phyloP scores from a whole-genome alignment of 2,329 filamentous ascomycete genomes.

The Ophiocordyceps australis region DNA sequence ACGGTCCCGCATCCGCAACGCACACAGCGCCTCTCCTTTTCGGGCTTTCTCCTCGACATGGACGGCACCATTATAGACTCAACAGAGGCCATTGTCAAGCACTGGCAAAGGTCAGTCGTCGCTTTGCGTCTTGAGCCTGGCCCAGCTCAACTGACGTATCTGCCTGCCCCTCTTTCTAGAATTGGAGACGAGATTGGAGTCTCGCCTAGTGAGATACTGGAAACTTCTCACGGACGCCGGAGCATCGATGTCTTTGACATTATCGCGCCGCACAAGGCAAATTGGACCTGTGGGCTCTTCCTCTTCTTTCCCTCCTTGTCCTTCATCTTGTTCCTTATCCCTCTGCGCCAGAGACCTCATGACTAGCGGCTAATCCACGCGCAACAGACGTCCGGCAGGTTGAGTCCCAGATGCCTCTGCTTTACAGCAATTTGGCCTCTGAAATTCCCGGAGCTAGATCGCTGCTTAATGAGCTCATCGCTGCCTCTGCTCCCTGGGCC shows the following conservation, averaged over 20 bases:
- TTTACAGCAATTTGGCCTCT: conserved; percentile 59
- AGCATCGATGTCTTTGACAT: conserved; percentile 73
- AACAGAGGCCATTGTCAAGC: conserved; percentile 57
- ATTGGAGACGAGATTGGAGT: conserved; percentile 71
- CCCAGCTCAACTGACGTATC: conserved; percentile 1
- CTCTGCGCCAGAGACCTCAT: too few species aligned
- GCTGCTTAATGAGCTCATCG: conserved; percentile 49
- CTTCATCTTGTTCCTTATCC: too few species aligned
- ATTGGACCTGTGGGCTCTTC: conserved; percentile 64
- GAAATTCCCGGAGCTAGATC: conserved; percentile 72
- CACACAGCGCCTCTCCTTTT: conserved; percentile 26
- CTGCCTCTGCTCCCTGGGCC: conserved; percentile 53
- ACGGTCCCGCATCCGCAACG: conserved; percentile 18
- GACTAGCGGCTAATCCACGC: too few species aligned
- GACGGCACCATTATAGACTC: conserved; percentile 75
- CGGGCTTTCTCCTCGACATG: conserved; percentile 54
- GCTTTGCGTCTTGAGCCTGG: background rate
- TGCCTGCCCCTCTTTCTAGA: too few species aligned
- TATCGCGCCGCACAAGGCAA: conserved; percentile 70
- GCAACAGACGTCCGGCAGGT: conserved; percentile 54
- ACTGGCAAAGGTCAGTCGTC: conserved; percentile 47
- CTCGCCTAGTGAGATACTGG: conserved; percentile 65
- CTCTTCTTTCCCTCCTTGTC: too few species aligned
- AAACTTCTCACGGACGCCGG: conserved; percentile 79
- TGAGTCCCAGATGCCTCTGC: conserved; percentile 60